Base-by-base conservation (phyloP, 805 yeast genomes). In the Cyberlindnera xishuangbannaensis region DNA sequence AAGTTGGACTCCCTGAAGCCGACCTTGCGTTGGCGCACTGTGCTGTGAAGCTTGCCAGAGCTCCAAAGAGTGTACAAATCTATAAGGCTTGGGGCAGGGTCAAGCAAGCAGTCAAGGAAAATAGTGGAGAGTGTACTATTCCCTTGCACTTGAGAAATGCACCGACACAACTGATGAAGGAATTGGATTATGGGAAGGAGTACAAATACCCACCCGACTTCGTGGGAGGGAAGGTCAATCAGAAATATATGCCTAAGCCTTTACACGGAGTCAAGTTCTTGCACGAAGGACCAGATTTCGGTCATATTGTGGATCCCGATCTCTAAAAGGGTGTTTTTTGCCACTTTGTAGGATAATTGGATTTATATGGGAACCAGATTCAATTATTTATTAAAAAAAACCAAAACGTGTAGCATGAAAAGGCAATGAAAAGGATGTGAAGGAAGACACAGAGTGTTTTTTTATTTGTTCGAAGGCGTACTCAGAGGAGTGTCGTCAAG, bases 1-100 rank as follows among this genome's bases (percentile, higher is more conserved):
- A 83, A 56, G 71, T 92, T 15, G 99, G 98, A 0, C 65, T 92
- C 71, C 98, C 98, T 0, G 98, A 92, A 51, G 90, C 92, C 3
- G 95, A 88, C 53, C 67, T 84, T 16, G 77, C 86, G 6, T 59
- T 92, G 27, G 97, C 87, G 0, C 97, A 92, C 47, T 87, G 96
- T 58, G 88, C 95, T 1, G 86, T 83, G n/a, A 83, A 88, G 46
- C 62, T 92, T 16, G 94, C 97, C 0, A 61, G 75, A 34, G 94
- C 97, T 0, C 76, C 78, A 0, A 92, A 92, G 56, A 82, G 95
- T 8, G 87, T 92, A 6, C 81, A 80, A 49, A 76, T 92, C 0
- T 92, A 92, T 51, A 64, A 87, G 37, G 95, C 88, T 0, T 78
- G 87, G 70, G 69, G 78, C 9, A 59, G 66, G 19, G 75, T 88